Percentiles rank a stretch among this genome's conserved stretches.
Evolutionary conservation across 129 eudicot genomes (phyloP).

Genomic region (Flaveria trinervia): DNA sequence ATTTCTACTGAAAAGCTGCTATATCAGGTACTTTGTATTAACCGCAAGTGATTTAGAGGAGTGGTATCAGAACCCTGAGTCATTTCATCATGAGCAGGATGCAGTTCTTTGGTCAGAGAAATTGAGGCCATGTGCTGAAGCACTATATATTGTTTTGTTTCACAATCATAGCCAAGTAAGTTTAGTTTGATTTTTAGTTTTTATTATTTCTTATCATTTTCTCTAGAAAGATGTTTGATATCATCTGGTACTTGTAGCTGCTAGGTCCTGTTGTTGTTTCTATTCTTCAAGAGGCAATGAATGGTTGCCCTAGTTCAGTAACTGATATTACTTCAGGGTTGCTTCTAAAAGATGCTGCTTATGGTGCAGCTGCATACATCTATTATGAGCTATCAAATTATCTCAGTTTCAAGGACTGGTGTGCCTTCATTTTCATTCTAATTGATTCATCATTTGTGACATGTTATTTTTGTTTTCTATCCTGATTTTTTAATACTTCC

Average conservation of each 20-base stretch:
- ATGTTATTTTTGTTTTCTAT: not conserved
- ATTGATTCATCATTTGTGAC: constrained; percentile 10
- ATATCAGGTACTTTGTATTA: constrained; percentile 86
- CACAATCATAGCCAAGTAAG: constrained; percentile 92
- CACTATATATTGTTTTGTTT: constrained; percentile 88
- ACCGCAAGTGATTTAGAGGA: constrained; percentile 88
- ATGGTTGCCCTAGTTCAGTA: constrained; percentile 79
- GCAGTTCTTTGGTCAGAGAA: constrained; percentile 98
- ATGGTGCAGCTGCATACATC: constrained; percentile 97
- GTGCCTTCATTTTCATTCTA: constrained; percentile 28
- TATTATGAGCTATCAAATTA: constrained; percentile 94
- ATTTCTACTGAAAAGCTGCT: constrained; percentile 11
- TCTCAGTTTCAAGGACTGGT: constrained; percentile 97
- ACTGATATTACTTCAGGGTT: constrained; percentile 79
- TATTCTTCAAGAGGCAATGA: constrained; percentile 97
- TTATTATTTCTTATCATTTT: not conserved
- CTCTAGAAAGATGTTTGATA: constrained; percentile 20
- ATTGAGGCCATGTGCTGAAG: constrained; percentile 99
- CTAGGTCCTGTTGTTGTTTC: constrained; percentile 97
- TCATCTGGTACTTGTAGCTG: constrained; percentile 50
- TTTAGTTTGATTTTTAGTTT: constrained; percentile 16
- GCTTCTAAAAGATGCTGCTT: constrained; percentile 98
- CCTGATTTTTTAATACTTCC: constrained; percentile 5
- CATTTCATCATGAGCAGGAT: constrained; percentile 95
- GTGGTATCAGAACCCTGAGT: constrained; percentile 90